Percentiles rank a stretch among this genome's conserved stretches.
Evolutionary conservation across 441 rosid genomes (phyloP).

Genomic region (Aquilaria agallochum): DNA sequence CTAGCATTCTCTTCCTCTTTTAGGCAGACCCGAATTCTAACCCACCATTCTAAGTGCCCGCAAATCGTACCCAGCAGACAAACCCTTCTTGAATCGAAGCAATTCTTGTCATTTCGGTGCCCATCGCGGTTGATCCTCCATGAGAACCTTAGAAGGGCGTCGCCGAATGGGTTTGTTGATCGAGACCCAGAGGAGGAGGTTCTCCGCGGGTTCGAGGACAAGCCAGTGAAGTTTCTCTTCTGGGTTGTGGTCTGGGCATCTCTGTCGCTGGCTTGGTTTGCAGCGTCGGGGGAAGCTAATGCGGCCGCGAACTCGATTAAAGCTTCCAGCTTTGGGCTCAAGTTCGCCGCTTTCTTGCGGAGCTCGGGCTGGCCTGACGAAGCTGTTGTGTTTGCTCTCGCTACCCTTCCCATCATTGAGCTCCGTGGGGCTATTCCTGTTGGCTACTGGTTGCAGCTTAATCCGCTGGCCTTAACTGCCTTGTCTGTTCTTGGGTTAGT

Average conservation of each 20-base stretch:
- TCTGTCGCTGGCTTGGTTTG: constrained; percentile 72
- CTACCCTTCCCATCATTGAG: constrained; percentile 86
- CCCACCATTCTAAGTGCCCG: constrained; percentile 16
- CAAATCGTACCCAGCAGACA: constrained; percentile 8
- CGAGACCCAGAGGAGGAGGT: constrained; percentile 22
- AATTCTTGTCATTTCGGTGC: constrained; percentile 16
- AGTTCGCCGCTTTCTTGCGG: constrained; percentile 54
- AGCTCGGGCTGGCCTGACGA: constrained; percentile 79
- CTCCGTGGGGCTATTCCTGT: constrained; percentile 96
- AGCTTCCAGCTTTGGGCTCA: constrained; percentile 75
- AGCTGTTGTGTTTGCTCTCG: constrained; percentile 82
- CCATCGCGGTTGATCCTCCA: constrained; percentile 7
- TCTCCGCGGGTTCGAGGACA: constrained; percentile 30
- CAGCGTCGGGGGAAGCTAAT: constrained; percentile 68
- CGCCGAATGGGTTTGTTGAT: constrained; percentile 30
- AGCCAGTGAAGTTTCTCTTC: constrained; percentile 39
- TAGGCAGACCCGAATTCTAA: constrained; percentile 23
- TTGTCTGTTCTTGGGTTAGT: constrained; percentile 76
- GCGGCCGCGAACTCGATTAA: constrained; percentile 74
- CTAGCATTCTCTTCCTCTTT: constrained; percentile 26
- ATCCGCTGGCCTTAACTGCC: constrained; percentile 48
- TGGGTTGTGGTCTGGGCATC: constrained; percentile 75
- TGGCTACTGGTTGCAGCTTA: constrained; percentile 94
- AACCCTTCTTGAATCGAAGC: constrained; percentile 16
- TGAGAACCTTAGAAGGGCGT: constrained; percentile 15